phyloP scores from a whole-genome alignment of 805 yeast genomes.

The Kuraishia hungarica region DNA sequence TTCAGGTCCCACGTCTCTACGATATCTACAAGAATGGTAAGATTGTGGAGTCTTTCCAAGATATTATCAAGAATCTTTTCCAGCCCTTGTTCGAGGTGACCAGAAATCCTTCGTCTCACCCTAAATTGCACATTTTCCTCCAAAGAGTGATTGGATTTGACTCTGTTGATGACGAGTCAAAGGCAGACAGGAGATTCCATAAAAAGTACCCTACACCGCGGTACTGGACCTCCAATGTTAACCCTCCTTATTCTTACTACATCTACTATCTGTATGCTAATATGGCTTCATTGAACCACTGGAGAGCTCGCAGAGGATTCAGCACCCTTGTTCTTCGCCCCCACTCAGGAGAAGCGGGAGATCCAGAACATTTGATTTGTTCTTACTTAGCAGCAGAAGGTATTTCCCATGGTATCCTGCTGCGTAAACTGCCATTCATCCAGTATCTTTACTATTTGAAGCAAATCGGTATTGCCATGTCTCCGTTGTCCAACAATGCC shows the following conservation, averaged over 20 bases:
- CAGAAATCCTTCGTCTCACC: slow-evolving; percentile 74
- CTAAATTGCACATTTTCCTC: slow-evolving; percentile 82
- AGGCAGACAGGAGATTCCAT: slow-evolving; percentile 75
- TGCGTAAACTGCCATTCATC: slow-evolving; percentile 90
- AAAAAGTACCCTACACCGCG: slow-evolving; percentile 81
- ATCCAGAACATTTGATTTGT: slow-evolving; percentile 90
- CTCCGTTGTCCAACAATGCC: slow-evolving; percentile 95
- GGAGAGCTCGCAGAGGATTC: slow-evolving; percentile 67
- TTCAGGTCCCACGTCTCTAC: slow-evolving; percentile 91
- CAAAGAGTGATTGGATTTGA: slow-evolving; percentile 97
- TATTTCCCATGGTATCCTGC: slow-evolving; percentile 88
- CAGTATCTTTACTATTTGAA: slow-evolving; percentile 91
- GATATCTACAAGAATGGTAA: slow-evolving; percentile 79
- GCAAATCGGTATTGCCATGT: slow-evolving; percentile 97
- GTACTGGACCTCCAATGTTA: slow-evolving; percentile 66
- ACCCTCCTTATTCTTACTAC: slow-evolving; percentile 98
- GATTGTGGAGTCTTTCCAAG: slow-evolving; percentile 62
- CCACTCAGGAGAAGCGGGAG: slow-evolving; percentile 99
- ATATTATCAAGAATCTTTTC: slow-evolving; percentile 71
- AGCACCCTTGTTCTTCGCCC: slow-evolving; percentile 94
- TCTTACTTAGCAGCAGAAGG: slow-evolving; percentile 87
- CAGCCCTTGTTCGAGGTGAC: slow-evolving; percentile 88
- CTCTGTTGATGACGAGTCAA: slow-evolving; percentile 97
- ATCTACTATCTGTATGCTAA: slow-evolving; percentile 84
- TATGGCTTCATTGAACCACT: slow-evolving; percentile 75